A percentile compares a stretch with the other conserved stretches of the same genome.
phyloP scores from a whole-genome alignment of 2,329 filamentous ascomycete genomes.

The Intubia oerlemansii region DNA sequence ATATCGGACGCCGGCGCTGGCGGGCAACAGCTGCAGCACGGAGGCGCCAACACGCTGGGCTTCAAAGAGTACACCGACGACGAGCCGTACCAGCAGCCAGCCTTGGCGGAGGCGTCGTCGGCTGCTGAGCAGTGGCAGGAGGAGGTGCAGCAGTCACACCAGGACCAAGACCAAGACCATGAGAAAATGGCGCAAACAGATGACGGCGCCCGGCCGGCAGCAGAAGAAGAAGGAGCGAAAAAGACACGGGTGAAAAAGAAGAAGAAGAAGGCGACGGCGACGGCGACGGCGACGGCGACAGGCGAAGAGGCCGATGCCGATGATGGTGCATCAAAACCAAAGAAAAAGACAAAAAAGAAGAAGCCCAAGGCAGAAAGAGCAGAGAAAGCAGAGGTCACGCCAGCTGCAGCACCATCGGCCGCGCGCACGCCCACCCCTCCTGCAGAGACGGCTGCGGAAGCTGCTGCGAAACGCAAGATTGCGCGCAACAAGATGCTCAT shows the following conservation, averaged over 20 bases:
- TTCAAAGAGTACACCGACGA: conserved; percentile 31
- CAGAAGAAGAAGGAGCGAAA: conserved; percentile 14
- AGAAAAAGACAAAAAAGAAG: conserved; percentile 1
- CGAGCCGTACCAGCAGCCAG: conserved; percentile 28
- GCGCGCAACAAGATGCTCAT: conserved; percentile 57
- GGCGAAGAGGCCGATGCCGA: too few species aligned
- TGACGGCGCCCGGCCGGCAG: conserved; percentile 9
- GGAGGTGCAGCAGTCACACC: too few species aligned
- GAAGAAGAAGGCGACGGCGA: conserved; percentile 8
- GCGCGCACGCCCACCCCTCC: too few species aligned
- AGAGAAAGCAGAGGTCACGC: background rate
- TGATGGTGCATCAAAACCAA: conserved; percentile 2
- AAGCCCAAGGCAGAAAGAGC: background rate
- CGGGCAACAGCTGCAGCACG: conserved; percentile 10
- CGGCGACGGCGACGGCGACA: too few species aligned
- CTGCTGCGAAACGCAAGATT: conserved; percentile 19
- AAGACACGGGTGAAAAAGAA: conserved; percentile 6
- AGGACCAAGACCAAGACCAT: too few species aligned
- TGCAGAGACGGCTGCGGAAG: conserved; percentile 9
- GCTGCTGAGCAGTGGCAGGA: too few species aligned
- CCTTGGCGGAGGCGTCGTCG: too few species aligned
- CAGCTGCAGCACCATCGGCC: background rate
- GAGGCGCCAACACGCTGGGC: too few species aligned
- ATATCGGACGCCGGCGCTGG: conserved; percentile 7
- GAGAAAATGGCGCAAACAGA: background rate